phyloP scores from a whole-genome alignment of 139 green algal genomes.

The Gonium pectorale region DNA sequence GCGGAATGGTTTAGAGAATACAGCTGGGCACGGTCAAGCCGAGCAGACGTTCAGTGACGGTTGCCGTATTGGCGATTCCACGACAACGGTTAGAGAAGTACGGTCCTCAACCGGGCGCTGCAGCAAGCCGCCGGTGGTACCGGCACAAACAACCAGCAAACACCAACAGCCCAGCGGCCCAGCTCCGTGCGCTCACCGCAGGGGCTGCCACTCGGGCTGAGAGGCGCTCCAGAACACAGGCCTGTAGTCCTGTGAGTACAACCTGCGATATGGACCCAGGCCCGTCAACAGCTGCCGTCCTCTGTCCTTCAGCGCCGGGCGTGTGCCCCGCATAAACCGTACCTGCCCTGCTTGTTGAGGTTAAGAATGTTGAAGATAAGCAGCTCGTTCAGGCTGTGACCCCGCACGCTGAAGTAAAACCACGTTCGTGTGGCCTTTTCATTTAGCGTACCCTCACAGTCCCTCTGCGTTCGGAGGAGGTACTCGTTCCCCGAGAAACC shows the following conservation, averaged over 20 bases:
- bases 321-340: too few species aligned
- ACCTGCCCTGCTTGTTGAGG: slow-evolving; percentile 69
- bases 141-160: too few species aligned
- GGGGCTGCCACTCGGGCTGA: slow-evolving; percentile 46
- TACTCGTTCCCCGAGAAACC: slow-evolving; percentile 54
- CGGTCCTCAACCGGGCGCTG: too few species aligned
- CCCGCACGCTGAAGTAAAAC: slow-evolving; percentile 68
- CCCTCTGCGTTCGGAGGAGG: slow-evolving; percentile 51
- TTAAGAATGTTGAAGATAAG: slow-evolving; percentile 56
- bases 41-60: not conserved
- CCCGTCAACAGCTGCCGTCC: too few species aligned
- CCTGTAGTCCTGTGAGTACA: slow-evolving; percentile 65
- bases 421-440: slow-evolving; percentile 57
- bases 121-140: too few species aligned
- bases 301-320: too few species aligned
- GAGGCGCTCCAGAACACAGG: slow-evolving; percentile 46
- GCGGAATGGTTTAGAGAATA: too few species aligned
- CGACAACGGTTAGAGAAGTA: too few species aligned
- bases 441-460: slow-evolving; percentile 56
- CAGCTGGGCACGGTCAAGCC: not conserved
- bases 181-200: slow-evolving; percentile 42
- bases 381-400: not conserved
- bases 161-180: too few species aligned
- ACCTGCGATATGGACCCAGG: too few species aligned
- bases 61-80: too few species aligned